These are phyloP conservation scores for Fusarium pseudograminearum DNA, from an alignment of 2,329 filamentous ascomycete species.

Conservation along the genomic window DNA sequence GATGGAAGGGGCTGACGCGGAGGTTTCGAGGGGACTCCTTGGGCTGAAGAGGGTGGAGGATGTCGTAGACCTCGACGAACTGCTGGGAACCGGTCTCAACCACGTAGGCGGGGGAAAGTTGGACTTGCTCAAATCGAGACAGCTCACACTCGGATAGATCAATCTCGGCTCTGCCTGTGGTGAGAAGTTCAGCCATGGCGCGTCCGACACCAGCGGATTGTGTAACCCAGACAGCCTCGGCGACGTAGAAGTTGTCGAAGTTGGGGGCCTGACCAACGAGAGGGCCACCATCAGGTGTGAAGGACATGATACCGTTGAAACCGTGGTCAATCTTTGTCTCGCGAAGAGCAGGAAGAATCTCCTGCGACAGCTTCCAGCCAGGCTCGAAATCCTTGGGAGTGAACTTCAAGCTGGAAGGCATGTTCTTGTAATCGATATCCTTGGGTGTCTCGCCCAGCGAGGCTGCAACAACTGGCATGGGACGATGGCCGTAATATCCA, in stretches of 20 bases:
- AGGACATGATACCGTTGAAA: constrained; percentile 75
- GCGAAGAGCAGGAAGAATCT: constrained; percentile 65
- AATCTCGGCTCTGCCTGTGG: constrained; percentile 65
- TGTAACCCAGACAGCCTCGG: constrained; percentile 75
- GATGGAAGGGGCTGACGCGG: constrained; percentile 69
- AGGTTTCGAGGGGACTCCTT: constrained; percentile 68
- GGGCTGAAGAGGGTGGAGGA: constrained; percentile 70
- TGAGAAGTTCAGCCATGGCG: constrained; percentile 69
- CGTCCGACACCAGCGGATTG: constrained; percentile 73
- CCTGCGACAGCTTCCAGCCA: constrained; percentile 68
- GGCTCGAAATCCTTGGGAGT: constrained; percentile 70
- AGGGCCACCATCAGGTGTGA: constrained; percentile 72
- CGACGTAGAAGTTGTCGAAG: constrained; percentile 72
- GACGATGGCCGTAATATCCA: constrained; percentile 72
- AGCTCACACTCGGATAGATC: constrained; percentile 71
- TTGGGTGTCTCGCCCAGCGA: constrained; percentile 65
- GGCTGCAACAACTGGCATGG: constrained; percentile 69
- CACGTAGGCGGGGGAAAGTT: constrained; percentile 67
- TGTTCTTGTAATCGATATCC: constrained; percentile 68
- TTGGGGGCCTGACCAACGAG: constrained; percentile 69
- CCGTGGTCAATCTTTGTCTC: constrained; percentile 67
- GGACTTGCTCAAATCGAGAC: constrained; percentile 70
- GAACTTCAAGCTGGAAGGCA: constrained; percentile 72
- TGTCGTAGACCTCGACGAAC: constrained; percentile 74
- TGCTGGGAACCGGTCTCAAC: constrained; percentile 70